Evolutionary conservation across 371 early-diverging fungal genomes (phyloP).

Genomic region (Catenaria anguillulae): DNA sequence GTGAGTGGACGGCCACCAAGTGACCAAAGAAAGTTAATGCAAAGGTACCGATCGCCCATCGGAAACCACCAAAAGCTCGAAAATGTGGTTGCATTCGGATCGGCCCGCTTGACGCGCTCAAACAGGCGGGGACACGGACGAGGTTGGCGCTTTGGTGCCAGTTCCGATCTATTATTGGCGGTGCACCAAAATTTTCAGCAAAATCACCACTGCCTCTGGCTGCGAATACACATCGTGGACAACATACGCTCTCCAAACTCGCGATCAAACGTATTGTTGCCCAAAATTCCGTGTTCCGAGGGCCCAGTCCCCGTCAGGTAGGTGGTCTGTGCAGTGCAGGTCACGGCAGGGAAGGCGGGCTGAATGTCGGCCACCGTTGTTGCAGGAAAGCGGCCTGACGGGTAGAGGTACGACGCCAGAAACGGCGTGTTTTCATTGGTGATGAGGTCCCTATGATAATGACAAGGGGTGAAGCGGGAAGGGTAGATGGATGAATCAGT

Average conservation of each 20-base stretch:
- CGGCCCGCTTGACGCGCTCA: neutral
- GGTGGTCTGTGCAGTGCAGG: constrained; percentile 1
- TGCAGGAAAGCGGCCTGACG: no score
- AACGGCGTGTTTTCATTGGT: neutral
- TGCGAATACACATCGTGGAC: no score
- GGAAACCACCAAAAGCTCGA: constrained; percentile 4
- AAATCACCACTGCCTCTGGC: no score
- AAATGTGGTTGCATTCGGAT: neutral
- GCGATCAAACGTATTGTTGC: neutral
- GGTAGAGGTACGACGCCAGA: neutral
- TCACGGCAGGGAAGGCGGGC: constrained; percentile 4
- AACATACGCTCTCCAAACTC: neutral
- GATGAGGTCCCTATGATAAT: constrained; percentile 1
- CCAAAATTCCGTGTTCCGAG: neutral
- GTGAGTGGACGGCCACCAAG: no score
- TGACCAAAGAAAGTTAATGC: no score
- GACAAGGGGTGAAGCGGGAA: no score
- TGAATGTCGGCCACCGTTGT: neutral
- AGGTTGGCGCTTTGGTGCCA: neutral
- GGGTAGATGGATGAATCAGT: no score
- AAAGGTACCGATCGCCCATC: neutral
- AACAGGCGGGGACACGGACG: neutral
- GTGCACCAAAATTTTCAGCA: no score
- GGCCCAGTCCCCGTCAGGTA: neutral
- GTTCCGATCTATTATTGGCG: no score